phyloP scores from a whole-genome alignment of 192 early-diverging fungal genomes.

The Linderina pennispora region DNA sequence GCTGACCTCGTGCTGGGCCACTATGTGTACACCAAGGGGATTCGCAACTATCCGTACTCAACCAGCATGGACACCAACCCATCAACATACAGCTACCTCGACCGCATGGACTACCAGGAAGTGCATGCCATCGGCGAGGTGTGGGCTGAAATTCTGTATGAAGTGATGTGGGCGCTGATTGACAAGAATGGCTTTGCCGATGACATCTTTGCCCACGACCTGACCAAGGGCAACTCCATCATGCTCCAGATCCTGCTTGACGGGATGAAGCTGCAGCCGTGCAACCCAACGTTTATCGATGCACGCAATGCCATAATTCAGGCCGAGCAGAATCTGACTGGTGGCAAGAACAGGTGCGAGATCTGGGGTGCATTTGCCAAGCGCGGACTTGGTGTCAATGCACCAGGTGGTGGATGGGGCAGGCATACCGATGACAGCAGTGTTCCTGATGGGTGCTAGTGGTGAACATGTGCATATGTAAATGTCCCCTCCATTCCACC shows the following conservation, averaged over 20 bases:
- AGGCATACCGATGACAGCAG: conserved; percentile 20
- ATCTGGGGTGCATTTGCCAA: conserved; percentile 62
- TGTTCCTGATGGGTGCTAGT: conserved; percentile 10
- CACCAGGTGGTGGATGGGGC: conserved; percentile 8
- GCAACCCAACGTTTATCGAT: conserved; percentile 56
- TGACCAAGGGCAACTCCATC: conserved; percentile 45
- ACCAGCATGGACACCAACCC: conserved; percentile 72
- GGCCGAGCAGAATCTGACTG: conserved; percentile 48
- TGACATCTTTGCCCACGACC: conserved; percentile 49
- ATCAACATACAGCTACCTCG: conserved; percentile 69
- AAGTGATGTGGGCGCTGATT: conserved; percentile 70
- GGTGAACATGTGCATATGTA: no score
- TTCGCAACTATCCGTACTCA: conserved; percentile 70
- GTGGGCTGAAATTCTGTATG: conserved; percentile 91
- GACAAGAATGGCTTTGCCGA: conserved; percentile 52
- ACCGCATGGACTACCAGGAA: conserved; percentile 81
- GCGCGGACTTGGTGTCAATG: conserved; percentile 53
- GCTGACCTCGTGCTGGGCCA: conserved; percentile 55
- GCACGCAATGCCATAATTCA: conserved; percentile 60
- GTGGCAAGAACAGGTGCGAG: conserved; percentile 49
- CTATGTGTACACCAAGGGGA: conserved; percentile 85
- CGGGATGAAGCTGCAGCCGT: conserved; percentile 59
- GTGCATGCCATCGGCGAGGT: conserved; percentile 91
- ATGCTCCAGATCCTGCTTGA: conserved; percentile 50
- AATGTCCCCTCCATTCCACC: no score